Conservation (phyloP, 2,329 filamentous ascomycete genomes). For the Microsporum ferrugineum region DNA sequence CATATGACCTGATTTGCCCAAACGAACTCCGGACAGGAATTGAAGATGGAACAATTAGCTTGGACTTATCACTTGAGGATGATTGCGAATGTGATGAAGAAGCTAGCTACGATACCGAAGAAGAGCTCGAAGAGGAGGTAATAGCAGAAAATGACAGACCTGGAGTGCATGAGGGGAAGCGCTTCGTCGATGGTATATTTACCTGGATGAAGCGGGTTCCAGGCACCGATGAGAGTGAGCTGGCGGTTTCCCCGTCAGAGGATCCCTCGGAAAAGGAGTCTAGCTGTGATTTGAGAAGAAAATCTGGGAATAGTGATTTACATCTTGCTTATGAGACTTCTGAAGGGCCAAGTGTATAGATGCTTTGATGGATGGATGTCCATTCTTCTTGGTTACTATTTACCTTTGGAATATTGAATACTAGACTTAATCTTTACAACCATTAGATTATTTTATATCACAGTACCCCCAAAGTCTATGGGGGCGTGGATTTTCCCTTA, state of each 20-base stretch:
- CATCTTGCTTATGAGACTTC: not conserved
- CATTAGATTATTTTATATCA: too few species aligned
- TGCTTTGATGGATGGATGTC: not conserved
- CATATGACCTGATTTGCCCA: not conserved
- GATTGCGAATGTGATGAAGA: not conserved
- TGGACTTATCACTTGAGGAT: not conserved
- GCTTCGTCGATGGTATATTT: not conserved
- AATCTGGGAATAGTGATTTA: not conserved
- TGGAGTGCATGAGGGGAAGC: not conserved
- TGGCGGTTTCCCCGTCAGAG: not conserved
- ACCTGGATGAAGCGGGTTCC: conserved; percentile 1
- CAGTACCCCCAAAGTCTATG: too few species aligned
- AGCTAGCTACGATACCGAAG: not conserved
- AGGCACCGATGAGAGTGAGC: not conserved
- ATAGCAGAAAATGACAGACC: not conserved
- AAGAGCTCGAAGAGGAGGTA: not conserved
- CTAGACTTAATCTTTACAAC: not conserved
- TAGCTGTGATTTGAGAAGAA: not conserved
- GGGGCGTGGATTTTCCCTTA: too few species aligned
- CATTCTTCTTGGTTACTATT: not conserved
- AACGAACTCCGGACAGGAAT: not conserved
- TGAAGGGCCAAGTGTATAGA: not conserved
- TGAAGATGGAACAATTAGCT: not conserved
- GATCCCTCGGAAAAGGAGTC: not conserved
- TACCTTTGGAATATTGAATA: not conserved